Percentiles rank a stretch among this genome's conserved stretches.
Evolutionary conservation across 2,329 filamentous ascomycete genomes (phyloP).

Genomic region (Microsporum audouinii): DNA sequence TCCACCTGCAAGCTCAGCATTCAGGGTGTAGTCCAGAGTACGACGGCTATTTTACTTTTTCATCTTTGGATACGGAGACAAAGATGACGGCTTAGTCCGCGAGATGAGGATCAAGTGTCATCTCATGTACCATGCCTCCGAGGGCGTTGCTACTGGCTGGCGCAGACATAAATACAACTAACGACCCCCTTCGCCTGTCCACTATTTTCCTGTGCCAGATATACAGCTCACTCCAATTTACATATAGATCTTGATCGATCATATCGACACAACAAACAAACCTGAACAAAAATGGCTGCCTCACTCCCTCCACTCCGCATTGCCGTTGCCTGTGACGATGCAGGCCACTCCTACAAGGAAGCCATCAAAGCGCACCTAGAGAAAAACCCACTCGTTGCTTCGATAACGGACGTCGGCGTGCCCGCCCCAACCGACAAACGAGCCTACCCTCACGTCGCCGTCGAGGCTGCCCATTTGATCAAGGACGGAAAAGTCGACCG

Average conservation of each 20-base stretch:
- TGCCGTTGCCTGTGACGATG: conserved; percentile 56
- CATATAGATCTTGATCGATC: background rate
- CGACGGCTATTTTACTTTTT: conserved; percentile 1
- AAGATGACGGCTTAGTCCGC: background rate
- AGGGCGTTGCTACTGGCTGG: background rate
- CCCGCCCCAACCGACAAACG: conserved; percentile 57
- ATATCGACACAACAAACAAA: background rate
- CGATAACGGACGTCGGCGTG: conserved; percentile 65
- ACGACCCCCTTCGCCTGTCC: background rate
- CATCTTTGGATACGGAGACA: background rate
- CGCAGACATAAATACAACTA: background rate
- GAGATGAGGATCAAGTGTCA: background rate
- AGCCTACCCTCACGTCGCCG: conserved; percentile 68
- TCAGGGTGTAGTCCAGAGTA: background rate
- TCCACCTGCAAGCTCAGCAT: background rate
- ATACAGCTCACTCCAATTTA: background rate
- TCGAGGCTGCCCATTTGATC: conserved; percentile 52
- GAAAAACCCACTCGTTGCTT: conserved; percentile 53
- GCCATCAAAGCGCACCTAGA: conserved; percentile 63
- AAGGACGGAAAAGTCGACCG: conserved; percentile 52
- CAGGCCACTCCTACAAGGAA: conserved; percentile 67
- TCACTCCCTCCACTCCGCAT: conserved; percentile 41
- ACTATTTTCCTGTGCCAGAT: background rate
- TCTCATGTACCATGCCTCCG: background rate
- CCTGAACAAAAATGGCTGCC: conserved; percentile 1